These are phyloP conservation scores for Aleurites moluccanus DNA, from an alignment of 441 rosid species.

Conservation along the genomic window DNA sequence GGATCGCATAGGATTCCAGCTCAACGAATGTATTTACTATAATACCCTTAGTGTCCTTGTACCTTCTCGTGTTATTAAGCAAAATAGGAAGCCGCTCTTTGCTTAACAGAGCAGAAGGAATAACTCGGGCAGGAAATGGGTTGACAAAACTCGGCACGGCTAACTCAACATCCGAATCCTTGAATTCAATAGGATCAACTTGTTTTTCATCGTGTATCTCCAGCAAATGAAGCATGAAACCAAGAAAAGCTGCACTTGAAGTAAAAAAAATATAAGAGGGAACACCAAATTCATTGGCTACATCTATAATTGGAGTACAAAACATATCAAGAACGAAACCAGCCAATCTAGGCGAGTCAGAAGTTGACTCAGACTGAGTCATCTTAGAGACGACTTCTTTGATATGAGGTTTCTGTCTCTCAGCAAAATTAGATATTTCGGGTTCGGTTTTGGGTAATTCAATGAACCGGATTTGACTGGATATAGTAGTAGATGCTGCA, in stretches of 20 bases:
- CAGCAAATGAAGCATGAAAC: not conserved
- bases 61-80: conserved; percentile 4
- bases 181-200: not conserved
- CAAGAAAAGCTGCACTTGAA: not conserved
- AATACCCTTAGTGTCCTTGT: not conserved
- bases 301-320: conserved; percentile 5
- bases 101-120: conserved; percentile 6
- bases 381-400: not conserved
- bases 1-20: not conserved
- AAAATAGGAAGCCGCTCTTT: not conserved
- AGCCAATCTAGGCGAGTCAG: not conserved
- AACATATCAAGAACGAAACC: conserved; percentile 17
- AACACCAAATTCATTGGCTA: not conserved
- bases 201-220: not conserved
- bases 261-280: not conserved
- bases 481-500: not conserved
- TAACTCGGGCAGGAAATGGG: conserved; percentile 6
- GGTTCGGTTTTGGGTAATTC: not conserved
- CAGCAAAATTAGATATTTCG: not conserved
- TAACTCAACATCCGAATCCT: not conserved
- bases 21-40: not conserved
- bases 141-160: not conserved
- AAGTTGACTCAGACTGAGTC: not conserved
- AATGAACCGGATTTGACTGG: not conserved
- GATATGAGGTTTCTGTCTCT: not conserved